Evolutionary conservation across 2,329 filamentous ascomycete genomes (phyloP).

Genomic region (Ophiostoma montium): DNA sequence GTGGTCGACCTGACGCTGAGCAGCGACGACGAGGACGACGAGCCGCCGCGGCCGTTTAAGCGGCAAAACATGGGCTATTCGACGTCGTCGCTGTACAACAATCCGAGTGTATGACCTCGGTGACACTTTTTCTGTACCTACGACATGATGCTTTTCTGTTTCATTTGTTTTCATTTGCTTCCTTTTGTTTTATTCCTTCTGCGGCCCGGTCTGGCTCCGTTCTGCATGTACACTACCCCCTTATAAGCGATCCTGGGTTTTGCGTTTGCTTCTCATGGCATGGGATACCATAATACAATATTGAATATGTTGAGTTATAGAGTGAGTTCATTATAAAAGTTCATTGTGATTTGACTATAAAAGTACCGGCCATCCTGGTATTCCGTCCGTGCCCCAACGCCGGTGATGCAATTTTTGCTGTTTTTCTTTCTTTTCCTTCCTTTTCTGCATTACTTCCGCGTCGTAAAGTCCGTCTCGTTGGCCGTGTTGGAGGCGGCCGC

Average conservation of each 20-base stretch:
- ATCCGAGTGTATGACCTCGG: background rate
- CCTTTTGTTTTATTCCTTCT: background rate
- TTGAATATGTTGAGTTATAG: too few relatives aligned
- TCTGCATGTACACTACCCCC: background rate
- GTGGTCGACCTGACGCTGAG: constrained; percentile 47
- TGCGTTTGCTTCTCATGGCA: background rate
- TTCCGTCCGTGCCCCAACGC: background rate
- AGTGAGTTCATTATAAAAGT: too few relatives aligned
- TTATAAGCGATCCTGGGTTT: background rate
- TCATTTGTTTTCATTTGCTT: background rate
- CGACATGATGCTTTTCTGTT: background rate
- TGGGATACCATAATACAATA: background rate
- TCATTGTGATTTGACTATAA: background rate
- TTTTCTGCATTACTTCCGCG: constrained; percentile 39
- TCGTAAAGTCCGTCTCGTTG: constrained; percentile 77
- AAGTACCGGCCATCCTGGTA: background rate
- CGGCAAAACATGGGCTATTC: constrained; percentile 21
- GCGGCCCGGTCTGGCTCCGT: background rate
- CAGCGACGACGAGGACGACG: constrained; percentile 32
- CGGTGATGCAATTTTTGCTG: background rate
- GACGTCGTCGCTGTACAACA: background rate
- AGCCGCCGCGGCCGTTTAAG: constrained; percentile 31
- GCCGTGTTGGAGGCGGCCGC: constrained; percentile 46
- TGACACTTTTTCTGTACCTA: background rate
- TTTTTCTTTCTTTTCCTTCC: background rate